Evolutionary conservation across 1,139 yeast species (phyloP).

Genomic region (Kluyveromyces sp.): DNA sequence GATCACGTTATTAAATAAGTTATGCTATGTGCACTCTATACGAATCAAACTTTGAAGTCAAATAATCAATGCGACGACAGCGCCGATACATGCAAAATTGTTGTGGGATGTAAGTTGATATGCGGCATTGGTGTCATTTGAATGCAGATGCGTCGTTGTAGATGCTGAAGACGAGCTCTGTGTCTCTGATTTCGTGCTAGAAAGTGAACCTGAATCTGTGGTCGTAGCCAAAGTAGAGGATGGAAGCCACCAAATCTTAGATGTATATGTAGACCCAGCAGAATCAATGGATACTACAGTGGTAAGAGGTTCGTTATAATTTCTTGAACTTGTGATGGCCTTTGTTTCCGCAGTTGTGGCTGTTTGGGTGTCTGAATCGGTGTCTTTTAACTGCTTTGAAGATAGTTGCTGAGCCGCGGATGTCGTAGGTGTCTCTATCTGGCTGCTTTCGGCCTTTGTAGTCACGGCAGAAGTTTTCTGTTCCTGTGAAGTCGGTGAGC

Average conservation of each 20-base stretch:
- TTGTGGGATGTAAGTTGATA: background rate
- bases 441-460: background rate
- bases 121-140: background rate
- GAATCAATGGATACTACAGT: conserved; percentile 17
- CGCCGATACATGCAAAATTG: background rate
- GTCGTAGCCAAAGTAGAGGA: conserved; percentile 18
- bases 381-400: background rate
- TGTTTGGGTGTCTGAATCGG: no score
- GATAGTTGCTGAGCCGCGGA: background rate
- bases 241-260: conserved; percentile 32
- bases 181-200: background rate
- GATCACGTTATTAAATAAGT: no score
- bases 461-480: background rate
- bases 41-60: background rate
- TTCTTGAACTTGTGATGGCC: background rate
- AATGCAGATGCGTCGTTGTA: background rate
- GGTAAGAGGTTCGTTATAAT: conserved; percentile 3
- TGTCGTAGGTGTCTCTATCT: background rate
- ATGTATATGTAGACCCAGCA: conserved; percentile 20
- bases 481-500: conserved; percentile 7
- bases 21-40: no score
- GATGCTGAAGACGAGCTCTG: background rate
- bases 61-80: background rate
- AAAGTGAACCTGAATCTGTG: conserved; percentile 11
- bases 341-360: conserved; percentile 5